Conservation (phyloP, 768 basidiomycete genomes). For the Boletus rufocinnamomeus region DNA sequence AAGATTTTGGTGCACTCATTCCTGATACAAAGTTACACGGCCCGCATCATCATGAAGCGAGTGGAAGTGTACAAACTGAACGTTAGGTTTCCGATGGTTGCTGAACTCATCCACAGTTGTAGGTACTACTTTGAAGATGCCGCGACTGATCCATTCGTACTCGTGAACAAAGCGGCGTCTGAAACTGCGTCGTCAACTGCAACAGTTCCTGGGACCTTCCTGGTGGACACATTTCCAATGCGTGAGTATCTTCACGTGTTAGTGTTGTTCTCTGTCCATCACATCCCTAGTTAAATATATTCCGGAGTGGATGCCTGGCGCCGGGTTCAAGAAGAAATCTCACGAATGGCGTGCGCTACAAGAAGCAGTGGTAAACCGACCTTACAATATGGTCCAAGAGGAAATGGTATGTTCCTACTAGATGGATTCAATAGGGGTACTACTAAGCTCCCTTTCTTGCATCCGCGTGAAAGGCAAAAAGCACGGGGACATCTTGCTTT, state of each 20-base stretch:
- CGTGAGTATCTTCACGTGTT: not conserved
- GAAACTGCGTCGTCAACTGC: constrained; percentile 4
- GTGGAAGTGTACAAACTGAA: not conserved
- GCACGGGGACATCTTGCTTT: constrained; percentile 2
- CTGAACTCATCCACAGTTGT: not conserved
- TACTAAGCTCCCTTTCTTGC: not conserved
- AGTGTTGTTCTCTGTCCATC: not conserved
- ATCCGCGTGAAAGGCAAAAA: not conserved
- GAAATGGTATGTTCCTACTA: not conserved
- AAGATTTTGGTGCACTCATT: not conserved
- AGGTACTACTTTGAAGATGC: constrained; percentile 3
- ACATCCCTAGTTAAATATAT: constrained; percentile 1
- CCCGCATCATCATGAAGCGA: constrained; percentile 11
- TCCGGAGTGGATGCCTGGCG: constrained; percentile 6
- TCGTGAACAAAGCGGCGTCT: constrained; percentile 10
- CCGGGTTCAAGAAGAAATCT: constrained; percentile 5
- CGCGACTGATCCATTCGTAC: constrained; percentile 5
- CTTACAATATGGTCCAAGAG: constrained; percentile 5
- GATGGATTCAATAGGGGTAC: no score
- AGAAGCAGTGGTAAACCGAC: constrained; percentile 4
- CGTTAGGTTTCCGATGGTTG: not conserved
- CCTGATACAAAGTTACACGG: constrained; percentile 2
- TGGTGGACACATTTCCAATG: constrained; percentile 6
- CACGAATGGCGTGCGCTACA: constrained; percentile 8
- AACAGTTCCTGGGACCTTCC: constrained; percentile 6